Conservation (phyloP, 129 eudicot genomes). For the Pittosporum tobira region DNA sequence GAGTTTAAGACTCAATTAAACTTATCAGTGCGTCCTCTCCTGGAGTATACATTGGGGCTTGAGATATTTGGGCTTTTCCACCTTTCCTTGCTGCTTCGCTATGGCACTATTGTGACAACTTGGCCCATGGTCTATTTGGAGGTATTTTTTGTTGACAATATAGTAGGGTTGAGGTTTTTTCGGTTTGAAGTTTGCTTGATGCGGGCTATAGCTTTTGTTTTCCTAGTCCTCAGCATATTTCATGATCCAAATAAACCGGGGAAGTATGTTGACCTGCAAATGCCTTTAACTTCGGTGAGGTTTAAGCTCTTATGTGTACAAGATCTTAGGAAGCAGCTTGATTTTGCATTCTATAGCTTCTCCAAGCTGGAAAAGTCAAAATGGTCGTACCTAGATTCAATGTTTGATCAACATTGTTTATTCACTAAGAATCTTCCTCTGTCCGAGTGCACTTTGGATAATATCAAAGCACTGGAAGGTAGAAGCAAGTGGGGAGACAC, state of each 20-base stretch:
- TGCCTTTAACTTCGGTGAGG: conserved; percentile 74
- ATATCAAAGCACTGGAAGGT: conserved; percentile 61
- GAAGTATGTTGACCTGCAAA: conserved; percentile 25
- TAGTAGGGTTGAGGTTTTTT: conserved; percentile 63
- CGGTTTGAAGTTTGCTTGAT: conserved; percentile 68
- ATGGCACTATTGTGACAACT: conserved; percentile 22
- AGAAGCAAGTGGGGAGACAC: conserved; percentile 21
- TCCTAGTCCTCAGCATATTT: conserved; percentile 46
- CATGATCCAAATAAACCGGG: conserved; percentile 32
- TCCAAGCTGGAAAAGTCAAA: conserved; percentile 20
- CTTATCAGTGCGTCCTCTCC: conserved; percentile 29
- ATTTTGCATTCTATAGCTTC: conserved; percentile 57
- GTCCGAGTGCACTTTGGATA: conserved; percentile 78
- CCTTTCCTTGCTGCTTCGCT: not conserved
- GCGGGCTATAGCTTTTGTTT: conserved; percentile 64
- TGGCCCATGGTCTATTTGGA: conserved; percentile 80
- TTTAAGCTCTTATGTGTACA: conserved; percentile 43
- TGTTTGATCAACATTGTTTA: conserved; percentile 43
- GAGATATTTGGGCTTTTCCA: not conserved
- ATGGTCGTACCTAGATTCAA: conserved; percentile 66
- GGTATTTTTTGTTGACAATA: conserved; percentile 72
- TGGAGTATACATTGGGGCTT: conserved; percentile 26
- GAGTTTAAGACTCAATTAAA: conserved; percentile 19
- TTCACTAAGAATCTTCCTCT: conserved; percentile 53
- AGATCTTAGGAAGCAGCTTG: conserved; percentile 40